phyloP scores from a whole-genome alignment of 192 early-diverging fungal species.

The Piromyces finnis region DNA sequence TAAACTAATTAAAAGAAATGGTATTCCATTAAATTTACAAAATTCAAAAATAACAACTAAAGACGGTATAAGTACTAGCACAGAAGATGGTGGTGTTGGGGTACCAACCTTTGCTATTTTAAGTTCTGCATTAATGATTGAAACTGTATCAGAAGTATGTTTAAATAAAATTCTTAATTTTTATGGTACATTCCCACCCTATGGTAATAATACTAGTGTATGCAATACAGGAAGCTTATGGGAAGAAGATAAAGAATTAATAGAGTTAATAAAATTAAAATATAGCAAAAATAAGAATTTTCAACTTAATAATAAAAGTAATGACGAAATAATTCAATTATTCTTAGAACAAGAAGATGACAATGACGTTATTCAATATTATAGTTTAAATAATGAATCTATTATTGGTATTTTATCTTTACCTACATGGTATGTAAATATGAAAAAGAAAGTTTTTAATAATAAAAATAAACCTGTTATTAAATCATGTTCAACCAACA shows the following conservation, averaged over 20 bases:
- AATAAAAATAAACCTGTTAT: not conserved
- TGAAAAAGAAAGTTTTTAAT: not conserved
- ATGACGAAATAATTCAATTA: not conserved
- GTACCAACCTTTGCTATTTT: conserved; percentile 28
- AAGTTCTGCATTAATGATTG: conserved; percentile 32
- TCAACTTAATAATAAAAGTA: not conserved
- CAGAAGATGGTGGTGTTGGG: conserved; percentile 23
- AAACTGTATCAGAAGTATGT: conserved; percentile 53
- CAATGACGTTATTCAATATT: not conserved
- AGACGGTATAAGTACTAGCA: conserved; percentile 4
- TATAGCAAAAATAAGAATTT: not conserved
- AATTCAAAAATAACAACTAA: not conserved
- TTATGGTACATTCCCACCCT: conserved; percentile 51
- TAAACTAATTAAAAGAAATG: conserved; percentile 1
- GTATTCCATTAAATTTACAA: conserved; percentile 3
- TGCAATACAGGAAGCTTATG: conserved; percentile 37
- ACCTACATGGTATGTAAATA: not conserved
- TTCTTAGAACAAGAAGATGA: not conserved
- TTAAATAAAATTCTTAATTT: conserved; percentile 52
- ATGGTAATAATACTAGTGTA: conserved; percentile 37
- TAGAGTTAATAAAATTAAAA: not conserved
- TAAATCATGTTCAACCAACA: not conserved
- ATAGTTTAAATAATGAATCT: not conserved
- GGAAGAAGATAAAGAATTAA: conserved; percentile 27
- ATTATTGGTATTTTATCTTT: not conserved